A percentile compares a stretch with the other conserved stretches of the same genome.
These are phyloP conservation scores for Picea mariana DNA, from an alignment of 83 land plant genomes.

Conservation along the genomic window DNA sequence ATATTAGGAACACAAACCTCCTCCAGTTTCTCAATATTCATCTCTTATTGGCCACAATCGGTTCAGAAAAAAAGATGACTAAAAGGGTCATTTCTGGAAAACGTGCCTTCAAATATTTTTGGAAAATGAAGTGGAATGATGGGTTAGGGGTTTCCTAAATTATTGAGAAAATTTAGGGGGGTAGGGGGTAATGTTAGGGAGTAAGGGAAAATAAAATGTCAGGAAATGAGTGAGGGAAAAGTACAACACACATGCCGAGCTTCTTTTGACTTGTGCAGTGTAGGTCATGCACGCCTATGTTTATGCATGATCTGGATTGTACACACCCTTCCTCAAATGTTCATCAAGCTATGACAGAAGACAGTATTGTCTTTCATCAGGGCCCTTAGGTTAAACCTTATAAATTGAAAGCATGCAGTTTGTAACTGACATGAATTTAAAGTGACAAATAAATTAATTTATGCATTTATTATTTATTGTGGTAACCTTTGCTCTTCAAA, in stretches of 20 bases:
- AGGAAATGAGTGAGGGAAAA: neutral
- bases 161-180: no score
- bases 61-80: no score
- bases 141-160: no score
- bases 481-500: neutral
- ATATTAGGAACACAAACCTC: no score
- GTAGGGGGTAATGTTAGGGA: no score
- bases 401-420: neutral
- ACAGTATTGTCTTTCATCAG: neutral
- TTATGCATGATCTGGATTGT: neutral
- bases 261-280: neutral
- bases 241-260: neutral
- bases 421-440: neutral
- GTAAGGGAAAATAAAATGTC: no score
- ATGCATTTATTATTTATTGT: neutral
- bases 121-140: no score
- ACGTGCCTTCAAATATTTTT: no score
- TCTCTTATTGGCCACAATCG: no score
- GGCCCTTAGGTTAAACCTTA: neutral
- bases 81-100: no score
- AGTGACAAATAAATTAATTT: neutral
- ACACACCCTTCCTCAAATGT: neutral
- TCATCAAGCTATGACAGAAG: neutral
- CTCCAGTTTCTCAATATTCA: no score
- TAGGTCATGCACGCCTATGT: neutral